Evolutionary conservation across 805 yeast genomes (phyloP), one percentile per base, ranked within the genome.

Genomic region (Ogataea sp.): DNA sequence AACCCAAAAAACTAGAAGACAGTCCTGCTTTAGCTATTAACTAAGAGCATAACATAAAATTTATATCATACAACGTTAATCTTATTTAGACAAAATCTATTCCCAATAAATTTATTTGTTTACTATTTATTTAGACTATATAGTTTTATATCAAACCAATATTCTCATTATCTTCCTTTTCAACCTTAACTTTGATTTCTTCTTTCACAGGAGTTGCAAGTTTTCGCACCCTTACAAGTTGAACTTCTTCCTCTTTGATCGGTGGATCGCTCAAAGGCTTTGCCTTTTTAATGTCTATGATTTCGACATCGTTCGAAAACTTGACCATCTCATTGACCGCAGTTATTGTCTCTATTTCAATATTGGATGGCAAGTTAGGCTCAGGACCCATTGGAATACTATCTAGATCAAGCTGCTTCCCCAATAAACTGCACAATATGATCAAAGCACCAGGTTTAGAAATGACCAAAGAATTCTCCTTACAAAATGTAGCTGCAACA

Each of bases 371-470:
- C 78, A 84, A 71, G 48, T 83, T 83, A 2, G 69, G 71, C 47
- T 83, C 94, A 0, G 94, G 93, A 0, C 93, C 93, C 53, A 75
- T 74, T 1, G 71, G 70, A 4, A 83, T 69, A 1, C 64, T 63
- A 23, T 70, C 65, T 41, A 68, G 53, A 17, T 75, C 71, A 10
- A 79, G 42, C 20, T 65, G 66, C 23, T 68, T 61, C 0, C 86
- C 89, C 23, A 80, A 52, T 5, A 93, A 65, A 14, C 67, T 53
- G 14, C 80, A 78, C 14, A 89, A 50, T 6, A 90, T 75, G 2
- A 90, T 68, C 13, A 73, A 61, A 0, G 96, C 87, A 0, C 93
- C 97, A 11, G 83, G 81, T 51, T 90, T 93, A 0, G 97, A 87
- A 45, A 90, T 63, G 6, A 93, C 97, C 39, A 82, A 62, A 52